Percentiles rank a stretch among this genome's conserved stretches.
phyloP scores from a whole-genome alignment of 2,329 filamentous ascomycete species.

The Pseudogymnoascus sp. region DNA sequence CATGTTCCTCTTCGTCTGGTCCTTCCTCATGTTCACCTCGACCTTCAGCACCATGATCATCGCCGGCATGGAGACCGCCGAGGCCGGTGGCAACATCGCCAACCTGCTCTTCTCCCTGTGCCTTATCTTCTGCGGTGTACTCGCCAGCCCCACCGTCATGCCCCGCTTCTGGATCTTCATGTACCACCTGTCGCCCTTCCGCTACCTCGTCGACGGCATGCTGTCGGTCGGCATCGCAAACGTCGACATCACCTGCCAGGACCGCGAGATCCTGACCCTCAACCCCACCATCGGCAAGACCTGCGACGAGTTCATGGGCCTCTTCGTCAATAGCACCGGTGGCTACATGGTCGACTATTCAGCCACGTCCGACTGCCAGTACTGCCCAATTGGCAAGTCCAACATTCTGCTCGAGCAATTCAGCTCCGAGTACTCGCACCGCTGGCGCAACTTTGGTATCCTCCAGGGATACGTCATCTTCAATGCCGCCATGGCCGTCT shows the following conservation, averaged over 20 bases:
- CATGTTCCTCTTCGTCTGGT: constrained; percentile 68
- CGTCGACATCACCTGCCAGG: constrained; percentile 55
- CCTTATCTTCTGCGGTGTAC: constrained; percentile 69
- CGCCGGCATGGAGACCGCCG: constrained; percentile 64
- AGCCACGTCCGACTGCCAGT: constrained; percentile 47
- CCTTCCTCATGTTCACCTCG: constrained; percentile 71
- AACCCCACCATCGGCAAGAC: constrained; percentile 49
- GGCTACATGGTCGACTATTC: constrained; percentile 45
- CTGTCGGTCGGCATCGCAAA: constrained; percentile 63
- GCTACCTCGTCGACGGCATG: constrained; percentile 69
- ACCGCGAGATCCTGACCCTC: constrained; percentile 63
- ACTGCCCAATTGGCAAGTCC: constrained; percentile 44
- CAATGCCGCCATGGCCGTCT: constrained; percentile 44
- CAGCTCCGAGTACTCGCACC: constrained; percentile 45
- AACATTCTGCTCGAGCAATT: constrained; percentile 43
- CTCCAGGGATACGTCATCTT: constrained; percentile 49
- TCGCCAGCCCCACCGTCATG: constrained; percentile 53
- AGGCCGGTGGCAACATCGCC: constrained; percentile 67
- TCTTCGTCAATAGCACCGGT: constrained; percentile 42
- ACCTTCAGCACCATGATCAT: constrained; percentile 77
- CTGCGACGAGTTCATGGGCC: constrained; percentile 50
- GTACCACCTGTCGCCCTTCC: constrained; percentile 38
- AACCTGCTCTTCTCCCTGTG: constrained; percentile 66
- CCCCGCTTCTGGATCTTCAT: constrained; percentile 78
- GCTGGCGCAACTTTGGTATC: constrained; percentile 63